Conservation (phyloP, 768 basidiomycete genomes). For the Podaxis pistillaris region DNA sequence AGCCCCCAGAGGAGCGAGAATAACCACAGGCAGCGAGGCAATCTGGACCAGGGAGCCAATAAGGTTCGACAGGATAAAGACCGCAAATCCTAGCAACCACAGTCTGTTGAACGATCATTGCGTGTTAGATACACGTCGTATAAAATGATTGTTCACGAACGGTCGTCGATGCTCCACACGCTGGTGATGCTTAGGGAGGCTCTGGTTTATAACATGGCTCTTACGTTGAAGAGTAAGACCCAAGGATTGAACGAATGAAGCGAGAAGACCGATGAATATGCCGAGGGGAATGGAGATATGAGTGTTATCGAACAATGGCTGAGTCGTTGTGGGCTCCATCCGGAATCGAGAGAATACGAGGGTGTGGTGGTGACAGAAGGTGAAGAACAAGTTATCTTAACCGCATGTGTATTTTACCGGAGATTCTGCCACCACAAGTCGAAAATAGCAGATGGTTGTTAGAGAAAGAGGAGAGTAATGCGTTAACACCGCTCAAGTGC, state of each 20-base stretch:
- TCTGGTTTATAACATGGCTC: conserved; percentile 84
- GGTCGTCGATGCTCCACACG: conserved; percentile 77
- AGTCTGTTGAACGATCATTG: conserved; percentile 42
- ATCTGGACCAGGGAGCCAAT: conserved; percentile 90
- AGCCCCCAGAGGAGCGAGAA: conserved; percentile 90
- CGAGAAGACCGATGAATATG: conserved; percentile 66
- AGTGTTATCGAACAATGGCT: conserved; percentile 1
- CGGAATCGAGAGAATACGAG: background rate
- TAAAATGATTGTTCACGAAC: conserved; percentile 38
- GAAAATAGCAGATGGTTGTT: background rate
- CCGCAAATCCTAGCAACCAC: conserved; percentile 83
- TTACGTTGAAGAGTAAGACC: conserved; percentile 93
- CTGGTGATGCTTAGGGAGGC: conserved; percentile 60
- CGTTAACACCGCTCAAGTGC: background rate
- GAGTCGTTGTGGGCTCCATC: background rate
- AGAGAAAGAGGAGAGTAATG: background rate
- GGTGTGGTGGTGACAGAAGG: background rate
- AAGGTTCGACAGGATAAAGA: conserved; percentile 88
- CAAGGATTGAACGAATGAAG: conserved; percentile 85
- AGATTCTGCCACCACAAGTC: background rate
- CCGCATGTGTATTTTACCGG: conserved; percentile 3
- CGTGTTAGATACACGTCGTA: background rate
- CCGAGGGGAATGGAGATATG: conserved; percentile 49
- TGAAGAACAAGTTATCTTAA: conserved; percentile 4
- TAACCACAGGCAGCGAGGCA: conserved; percentile 90